Conservation (phyloP, 2,329 filamentous ascomycete species). For the Fusarium zealandicum region DNA sequence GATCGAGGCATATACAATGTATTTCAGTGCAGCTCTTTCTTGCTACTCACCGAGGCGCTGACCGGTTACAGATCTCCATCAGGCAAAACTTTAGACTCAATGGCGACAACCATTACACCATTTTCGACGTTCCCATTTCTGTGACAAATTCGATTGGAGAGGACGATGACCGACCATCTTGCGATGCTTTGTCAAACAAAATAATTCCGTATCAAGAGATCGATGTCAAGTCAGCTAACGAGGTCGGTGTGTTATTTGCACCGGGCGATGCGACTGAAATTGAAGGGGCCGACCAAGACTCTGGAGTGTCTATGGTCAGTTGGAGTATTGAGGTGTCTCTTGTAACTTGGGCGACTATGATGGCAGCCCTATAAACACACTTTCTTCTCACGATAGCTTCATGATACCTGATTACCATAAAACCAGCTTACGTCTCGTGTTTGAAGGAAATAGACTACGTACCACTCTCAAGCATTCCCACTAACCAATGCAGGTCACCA, state of each 20-base stretch:
- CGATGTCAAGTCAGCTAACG: constrained; percentile 51
- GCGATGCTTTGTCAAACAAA: constrained; percentile 60
- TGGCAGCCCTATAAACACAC: background rate
- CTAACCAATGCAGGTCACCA: constrained; percentile 41
- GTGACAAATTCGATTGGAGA: constrained; percentile 69
- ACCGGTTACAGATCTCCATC: constrained; percentile 65
- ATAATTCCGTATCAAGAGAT: constrained; percentile 57
- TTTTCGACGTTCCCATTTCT: constrained; percentile 73
- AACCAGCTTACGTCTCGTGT: too few relatives aligned
- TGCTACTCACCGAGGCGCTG: background rate
- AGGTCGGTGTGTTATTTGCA: constrained; percentile 58
- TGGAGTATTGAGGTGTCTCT: constrained; percentile 8
- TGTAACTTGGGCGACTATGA: constrained; percentile 2
- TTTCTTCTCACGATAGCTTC: too few relatives aligned
- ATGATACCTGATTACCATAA: too few relatives aligned
- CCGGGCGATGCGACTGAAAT: constrained; percentile 58
- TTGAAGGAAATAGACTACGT: constrained; percentile 1
- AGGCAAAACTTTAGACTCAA: constrained; percentile 75
- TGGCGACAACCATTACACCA: constrained; percentile 68
- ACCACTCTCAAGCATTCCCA: constrained; percentile 11
- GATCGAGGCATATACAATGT: constrained; percentile 68
- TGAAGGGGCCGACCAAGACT: constrained; percentile 36
- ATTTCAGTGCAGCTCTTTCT: background rate
- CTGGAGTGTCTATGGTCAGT: constrained; percentile 7
- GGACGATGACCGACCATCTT: constrained; percentile 52